Evolutionary conservation across 2,329 filamentous ascomycete genomes (phyloP), one percentile per base, ranked within the genome.

Genomic region (Xylaria polymorpha): DNA sequence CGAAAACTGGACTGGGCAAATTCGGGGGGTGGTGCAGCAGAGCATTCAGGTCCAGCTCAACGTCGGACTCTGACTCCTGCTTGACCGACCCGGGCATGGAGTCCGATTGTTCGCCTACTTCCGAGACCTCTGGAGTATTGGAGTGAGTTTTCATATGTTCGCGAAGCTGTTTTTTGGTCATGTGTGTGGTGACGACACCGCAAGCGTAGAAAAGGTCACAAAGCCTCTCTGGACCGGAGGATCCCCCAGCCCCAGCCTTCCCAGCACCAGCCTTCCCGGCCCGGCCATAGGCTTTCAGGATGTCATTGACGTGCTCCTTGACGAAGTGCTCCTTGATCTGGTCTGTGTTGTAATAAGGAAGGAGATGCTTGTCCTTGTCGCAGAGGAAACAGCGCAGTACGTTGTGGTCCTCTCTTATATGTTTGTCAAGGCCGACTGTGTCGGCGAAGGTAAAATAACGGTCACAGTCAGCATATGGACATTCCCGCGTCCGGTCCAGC

Each of bases 391-490:
- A 79, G 25, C 70, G 69, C 7, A 79, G 46, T 3, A 67, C 67
- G 9, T 15, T 35, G 58, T 86, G 84, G 0, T 66, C 72, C n/a
- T 76, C 69, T 32, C 70, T 57, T 4, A 83, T 44, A 61, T 86
- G 84, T 6, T 65, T 64, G 15, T 78, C 72, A n/a, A 84, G 76
- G 2, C 70, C 73, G 2, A 72, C 69, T 1, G 70, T 51, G 3
- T 83, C 74, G 18, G 73, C 69, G 3, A 76, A 71, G 4, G 76
- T 72, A 66, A 80, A 83, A 15, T 72, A 74, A n/a, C 77, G 78
- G 0, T 73, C 56, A 64, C 84, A 86, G 32, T 74, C 76, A 3
- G 71, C 43, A 51, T 81, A 83, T 0, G 81, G 81, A 51, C 83
- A 86, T n/a, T 73, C 74, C 25, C 75, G 69, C 1, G 72, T 75